Base-by-base conservation (phyloP, 495 filamentous ascomycete species). In the Astrocystis sublimbata region DNA sequence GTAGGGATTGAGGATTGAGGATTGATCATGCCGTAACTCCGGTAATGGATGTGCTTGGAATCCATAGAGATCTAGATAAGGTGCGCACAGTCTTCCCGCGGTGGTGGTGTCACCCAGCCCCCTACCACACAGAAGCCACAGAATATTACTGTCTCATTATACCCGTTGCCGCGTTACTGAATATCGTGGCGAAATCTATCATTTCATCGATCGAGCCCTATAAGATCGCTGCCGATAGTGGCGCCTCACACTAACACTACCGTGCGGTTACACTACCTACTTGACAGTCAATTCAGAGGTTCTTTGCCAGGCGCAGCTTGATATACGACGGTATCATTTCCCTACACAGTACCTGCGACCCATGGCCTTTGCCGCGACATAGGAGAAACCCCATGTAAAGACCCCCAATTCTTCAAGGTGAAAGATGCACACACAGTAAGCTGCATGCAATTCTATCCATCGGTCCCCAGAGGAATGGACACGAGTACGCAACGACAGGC, bases 271-370 rank as follows among this genome's bases (percentile, higher is more conserved):
- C 46, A 60, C n/a, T n/a, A n/a, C 58, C 45, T 60, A 13, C 36
- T 42, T 38, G 36, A 33, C 40, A 42, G 13, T 53, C 47, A n/a
- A 45, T 38, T 31, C 58, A 53, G 58, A 61, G 58, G 58, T 49
- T 61, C 58, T 61, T 41, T 60, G n/a, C 42, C 42, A 42, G 35
- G 58, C 42, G 58, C 58, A 46, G 58, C 58, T 51, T 60, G 45
- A 10, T 51, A 12, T 35, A 35, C 36, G 21, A 46, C 45, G 45
- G 17, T 36, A 42, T 52, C 8, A n/a, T 36, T 46, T 28, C 30
- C 56, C 56, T 40, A 38, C 42, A 36, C 41, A 10, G 26, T 28
- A 7, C 28, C 17, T 51, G n/a, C n/a, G 23, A 21, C 33, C 31
- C 42, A 60, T 43, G 33, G 23, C 45, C 24, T 41, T 21, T 47